Evolutionary conservation across 495 filamentous ascomycete species (phyloP).

Genomic region (Annulohypoxylon moriforme): DNA sequence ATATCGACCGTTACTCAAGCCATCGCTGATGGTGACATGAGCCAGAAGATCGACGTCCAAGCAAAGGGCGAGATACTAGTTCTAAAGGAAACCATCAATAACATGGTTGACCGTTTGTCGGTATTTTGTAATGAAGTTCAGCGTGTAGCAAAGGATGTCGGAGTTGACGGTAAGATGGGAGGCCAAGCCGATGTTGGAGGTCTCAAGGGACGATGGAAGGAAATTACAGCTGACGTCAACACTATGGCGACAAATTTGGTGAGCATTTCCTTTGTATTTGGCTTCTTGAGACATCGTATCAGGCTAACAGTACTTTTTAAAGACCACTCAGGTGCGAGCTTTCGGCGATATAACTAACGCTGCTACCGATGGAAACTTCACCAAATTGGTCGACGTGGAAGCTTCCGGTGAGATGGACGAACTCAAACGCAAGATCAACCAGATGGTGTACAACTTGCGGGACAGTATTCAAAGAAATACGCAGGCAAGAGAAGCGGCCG

Average conservation of each 20-base stretch:
- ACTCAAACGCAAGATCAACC: slow-evolving; percentile 98
- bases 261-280: slow-evolving; percentile 25
- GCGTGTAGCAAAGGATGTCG: slow-evolving; percentile 95
- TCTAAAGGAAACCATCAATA: slow-evolving; percentile 97
- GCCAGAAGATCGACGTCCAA: slow-evolving; percentile 94
- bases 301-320: slow-evolving; percentile 14
- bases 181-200: slow-evolving; percentile 96
- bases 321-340: slow-evolving; percentile 95
- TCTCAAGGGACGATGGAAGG: slow-evolving; percentile 95
- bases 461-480: slow-evolving; percentile 98
- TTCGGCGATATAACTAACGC: slow-evolving; percentile 98
- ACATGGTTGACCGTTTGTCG: slow-evolving; percentile 97
- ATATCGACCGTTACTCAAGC: slow-evolving; percentile 98
- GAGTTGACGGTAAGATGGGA: slow-evolving; percentile 98
- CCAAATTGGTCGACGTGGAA: slow-evolving; percentile 96
- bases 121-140: slow-evolving; percentile 98
- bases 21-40: slow-evolving; percentile 92
- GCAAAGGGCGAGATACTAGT: slow-evolving; percentile 95
- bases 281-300: background rate
- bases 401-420: slow-evolving; percentile 99
- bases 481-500: slow-evolving; percentile 94
- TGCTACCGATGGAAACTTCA: slow-evolving; percentile 96
- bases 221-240: slow-evolving; percentile 97
- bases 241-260: slow-evolving; percentile 96
- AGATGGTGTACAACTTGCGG: slow-evolving; percentile 95